Base-by-base conservation (phyloP, 2,329 filamentous ascomycete species). In the Paraconiothyrium brasiliense region DNA sequence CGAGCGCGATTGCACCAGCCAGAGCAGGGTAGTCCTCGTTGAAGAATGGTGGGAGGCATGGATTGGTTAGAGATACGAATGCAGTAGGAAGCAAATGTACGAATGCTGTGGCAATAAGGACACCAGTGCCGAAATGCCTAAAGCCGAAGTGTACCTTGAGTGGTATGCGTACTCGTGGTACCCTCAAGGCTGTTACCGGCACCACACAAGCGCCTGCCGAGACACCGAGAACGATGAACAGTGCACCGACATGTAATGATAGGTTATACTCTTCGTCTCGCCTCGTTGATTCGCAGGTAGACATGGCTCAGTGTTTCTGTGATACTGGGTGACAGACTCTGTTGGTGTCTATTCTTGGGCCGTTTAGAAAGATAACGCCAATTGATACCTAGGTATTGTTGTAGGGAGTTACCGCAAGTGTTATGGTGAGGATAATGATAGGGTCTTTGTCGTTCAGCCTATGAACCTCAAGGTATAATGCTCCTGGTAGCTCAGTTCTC, bases 21-120 rank as follows among this genome's bases (percentile, higher is more conserved):
- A 89, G 82, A 14, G 87, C 84, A 8, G 85, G 86, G 67, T 89
- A 89, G 49, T 87, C 73, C 0, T 83, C 79, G 11, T 82, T 86
- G 75, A 87, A 88, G 46, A 89, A 79, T 57, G 84, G 81, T 3
- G 87, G 86, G 3, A 89, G 82, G 66, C 87, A 81, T 48, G 79
- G 76, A 55, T 81, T 66, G 56, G 71, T 74, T 14, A 81, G 71
- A 6, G 76, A 80, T 35, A 71, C 76, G 69, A 88, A 89, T 5
- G 87, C 86, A 4, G 85, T 88, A 0, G 87, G 87, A 10, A 89
- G 82, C 58, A 89, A 78, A 77, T 94, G 92, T 20, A 94, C 91
- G 74, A 95, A 95, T 57, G 92, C 91, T 1, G 92, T 95, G 16
- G 92, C 92, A 63, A 94, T 89, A 20, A 95, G 82, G 24, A 95